These are phyloP conservation scores for Knufia fluminis DNA, from an alignment of 2,329 filamentous ascomycete genomes.

Conservation along the genomic window DNA sequence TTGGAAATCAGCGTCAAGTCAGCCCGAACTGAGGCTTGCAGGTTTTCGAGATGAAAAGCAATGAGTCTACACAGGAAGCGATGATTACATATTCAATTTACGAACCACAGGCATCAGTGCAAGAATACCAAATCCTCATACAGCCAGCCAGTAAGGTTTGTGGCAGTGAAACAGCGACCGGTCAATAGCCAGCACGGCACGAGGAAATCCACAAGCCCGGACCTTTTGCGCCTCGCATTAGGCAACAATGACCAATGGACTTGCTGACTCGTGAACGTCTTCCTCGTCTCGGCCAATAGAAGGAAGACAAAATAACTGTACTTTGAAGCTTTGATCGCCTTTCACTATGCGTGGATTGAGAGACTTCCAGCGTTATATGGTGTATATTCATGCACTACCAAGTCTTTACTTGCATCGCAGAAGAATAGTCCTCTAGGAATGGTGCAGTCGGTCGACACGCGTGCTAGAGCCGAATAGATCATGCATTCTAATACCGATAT, in stretches of 20 bases:
- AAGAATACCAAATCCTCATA: conserved; percentile 3
- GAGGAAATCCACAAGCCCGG: background rate
- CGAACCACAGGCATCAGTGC: background rate
- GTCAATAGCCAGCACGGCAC: background rate
- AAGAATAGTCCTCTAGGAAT: too few relatives aligned
- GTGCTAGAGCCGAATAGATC: too few relatives aligned
- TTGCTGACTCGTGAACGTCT: background rate
- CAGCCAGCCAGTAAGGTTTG: background rate
- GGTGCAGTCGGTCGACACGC: too few relatives aligned
- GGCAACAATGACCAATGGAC: background rate
- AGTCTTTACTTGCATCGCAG: background rate
- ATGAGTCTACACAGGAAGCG: background rate
- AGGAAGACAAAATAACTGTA: too few relatives aligned
- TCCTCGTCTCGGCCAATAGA: too few relatives aligned
- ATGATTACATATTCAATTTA: background rate
- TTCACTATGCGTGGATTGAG: too few relatives aligned
- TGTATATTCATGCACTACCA: background rate
- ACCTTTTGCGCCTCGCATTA: background rate
- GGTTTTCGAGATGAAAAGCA: background rate
- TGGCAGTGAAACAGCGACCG: conserved; percentile 4
- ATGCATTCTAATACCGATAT: too few relatives aligned
- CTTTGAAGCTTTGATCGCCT: too few relatives aligned
- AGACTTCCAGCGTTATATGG: too few relatives aligned
- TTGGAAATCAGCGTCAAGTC: background rate
- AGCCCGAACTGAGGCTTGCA: background rate